A percentile compares a stretch with the other conserved stretches of the same genome.
phyloP scores from a whole-genome alignment of 768 basidiomycete species.

The Hericium erinaceus region DNA sequence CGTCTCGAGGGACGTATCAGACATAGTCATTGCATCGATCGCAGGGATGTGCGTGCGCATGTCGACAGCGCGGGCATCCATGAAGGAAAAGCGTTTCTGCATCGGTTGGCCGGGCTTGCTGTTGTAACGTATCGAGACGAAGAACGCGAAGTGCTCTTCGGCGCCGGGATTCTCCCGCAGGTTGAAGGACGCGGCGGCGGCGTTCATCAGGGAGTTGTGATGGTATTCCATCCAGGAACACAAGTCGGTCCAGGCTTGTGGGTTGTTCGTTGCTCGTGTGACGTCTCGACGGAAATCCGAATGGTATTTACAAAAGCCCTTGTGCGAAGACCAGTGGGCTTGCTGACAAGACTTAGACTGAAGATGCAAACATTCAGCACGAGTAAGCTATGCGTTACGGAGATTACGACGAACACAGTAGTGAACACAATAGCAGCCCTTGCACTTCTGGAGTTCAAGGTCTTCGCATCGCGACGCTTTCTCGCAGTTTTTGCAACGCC shows the following conservation, averaged over 20 bases:
- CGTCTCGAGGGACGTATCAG: not conserved
- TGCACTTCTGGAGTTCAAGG: not conserved
- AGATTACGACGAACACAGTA: not conserved
- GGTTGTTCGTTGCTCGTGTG: not conserved
- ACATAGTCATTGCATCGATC: no score
- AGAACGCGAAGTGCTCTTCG: not conserved
- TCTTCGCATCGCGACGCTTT: not conserved
- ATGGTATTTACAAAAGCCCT: not conserved
- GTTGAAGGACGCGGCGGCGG: not conserved
- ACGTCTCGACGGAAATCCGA: not conserved
- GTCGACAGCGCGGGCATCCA: not conserved
- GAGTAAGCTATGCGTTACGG: not conserved
- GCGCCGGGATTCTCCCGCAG: not conserved
- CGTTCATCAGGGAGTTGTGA: not conserved
- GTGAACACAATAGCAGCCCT: not conserved
- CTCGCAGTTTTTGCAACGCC: constrained; percentile 1
- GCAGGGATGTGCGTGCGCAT: not conserved
- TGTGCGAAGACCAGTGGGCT: not conserved
- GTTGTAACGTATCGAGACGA: not conserved
- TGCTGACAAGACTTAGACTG: not conserved
- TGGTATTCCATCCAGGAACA: constrained; percentile 2
- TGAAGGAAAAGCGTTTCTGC: not conserved
- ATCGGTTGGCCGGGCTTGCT: not conserved
- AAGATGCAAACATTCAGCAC: not conserved
- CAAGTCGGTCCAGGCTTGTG: constrained; percentile 1